Conservation (phyloP, 2,329 filamentous ascomycete species). For the Cytospora schulzeri region DNA sequence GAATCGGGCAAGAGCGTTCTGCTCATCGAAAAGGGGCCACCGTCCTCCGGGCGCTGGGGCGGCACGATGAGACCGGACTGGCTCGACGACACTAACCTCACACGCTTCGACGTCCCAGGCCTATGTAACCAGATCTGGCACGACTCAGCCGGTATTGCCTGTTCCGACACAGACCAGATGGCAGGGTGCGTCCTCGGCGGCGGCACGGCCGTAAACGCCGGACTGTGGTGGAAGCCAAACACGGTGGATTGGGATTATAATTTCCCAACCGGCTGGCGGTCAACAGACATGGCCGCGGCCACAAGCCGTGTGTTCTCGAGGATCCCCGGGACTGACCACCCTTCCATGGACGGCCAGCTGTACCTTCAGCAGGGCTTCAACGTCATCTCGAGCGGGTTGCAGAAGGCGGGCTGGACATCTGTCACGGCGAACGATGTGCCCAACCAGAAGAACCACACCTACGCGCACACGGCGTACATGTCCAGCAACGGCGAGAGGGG, state of each 20-base stretch:
- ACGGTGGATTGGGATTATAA: constrained; percentile 70
- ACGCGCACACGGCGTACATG: constrained; percentile 67
- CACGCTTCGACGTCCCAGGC: constrained; percentile 66
- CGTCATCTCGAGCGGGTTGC: constrained; percentile 61
- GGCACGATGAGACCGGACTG: constrained; percentile 60
- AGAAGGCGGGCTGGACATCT: constrained; percentile 62
- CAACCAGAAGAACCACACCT: constrained; percentile 66
- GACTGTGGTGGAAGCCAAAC: constrained; percentile 68
- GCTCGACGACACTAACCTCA: constrained; percentile 59
- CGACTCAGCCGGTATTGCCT: constrained; percentile 61
- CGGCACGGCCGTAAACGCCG: constrained; percentile 63
- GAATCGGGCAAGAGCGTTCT: constrained; percentile 62
- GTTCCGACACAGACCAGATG: constrained; percentile 67
- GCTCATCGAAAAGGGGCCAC: constrained; percentile 56
- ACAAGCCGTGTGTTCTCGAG: constrained; percentile 65
- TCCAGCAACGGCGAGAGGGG: constrained; percentile 66
- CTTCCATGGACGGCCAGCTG: constrained; percentile 66
- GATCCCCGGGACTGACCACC: constrained; percentile 69
- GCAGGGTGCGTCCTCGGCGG: constrained; percentile 67
- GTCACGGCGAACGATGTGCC: constrained; percentile 60
- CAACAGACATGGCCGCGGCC: constrained; percentile 60
- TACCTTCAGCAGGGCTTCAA: constrained; percentile 70
- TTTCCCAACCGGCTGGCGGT: constrained; percentile 73
- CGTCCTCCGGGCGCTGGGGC: constrained; percentile 62
- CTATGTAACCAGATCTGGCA: constrained; percentile 68